Evolutionary conservation across 768 basidiomycete genomes (phyloP).

Genomic region (Gyrodon lividus): DNA sequence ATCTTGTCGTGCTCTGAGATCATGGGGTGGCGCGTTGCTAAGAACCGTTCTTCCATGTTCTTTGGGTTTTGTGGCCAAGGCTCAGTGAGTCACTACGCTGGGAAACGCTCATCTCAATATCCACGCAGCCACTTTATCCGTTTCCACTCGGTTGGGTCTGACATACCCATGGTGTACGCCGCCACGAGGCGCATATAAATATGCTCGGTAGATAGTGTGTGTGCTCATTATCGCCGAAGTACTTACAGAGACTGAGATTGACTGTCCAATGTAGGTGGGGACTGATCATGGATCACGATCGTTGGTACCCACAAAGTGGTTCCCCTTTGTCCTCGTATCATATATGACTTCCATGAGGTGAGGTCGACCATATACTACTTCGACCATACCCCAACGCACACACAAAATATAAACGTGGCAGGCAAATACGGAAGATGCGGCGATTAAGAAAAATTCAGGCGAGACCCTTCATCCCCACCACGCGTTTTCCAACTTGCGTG

Average conservation of each 20-base stretch:
- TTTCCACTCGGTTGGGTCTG: slow-evolving; percentile 11
- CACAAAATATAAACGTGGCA: too few relatives aligned
- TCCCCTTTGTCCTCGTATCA: slow-evolving; percentile 19
- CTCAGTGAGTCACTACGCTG: slow-evolving; percentile 12
- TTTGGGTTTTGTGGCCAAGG: slow-evolving; percentile 7
- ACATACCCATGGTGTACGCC: slow-evolving; percentile 14
- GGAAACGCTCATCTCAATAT: slow-evolving; percentile 17
- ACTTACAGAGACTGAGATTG: slow-evolving; percentile 11
- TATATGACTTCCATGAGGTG: background rate
- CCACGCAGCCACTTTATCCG: background rate
- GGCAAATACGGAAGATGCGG: background rate
- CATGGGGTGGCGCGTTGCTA: background rate
- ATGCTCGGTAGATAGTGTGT: slow-evolving; percentile 1
- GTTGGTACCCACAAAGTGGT: slow-evolving; percentile 1
- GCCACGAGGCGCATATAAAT: slow-evolving; percentile 17
- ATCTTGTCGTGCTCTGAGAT: background rate
- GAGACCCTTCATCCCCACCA: background rate
- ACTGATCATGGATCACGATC: background rate
- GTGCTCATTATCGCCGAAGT: slow-evolving; percentile 20
- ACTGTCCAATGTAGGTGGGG: slow-evolving; percentile 7
- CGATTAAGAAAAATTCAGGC: background rate
- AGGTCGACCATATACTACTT: background rate
- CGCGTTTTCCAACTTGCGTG: background rate
- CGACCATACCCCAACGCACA: too few relatives aligned
- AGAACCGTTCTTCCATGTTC: background rate